Base-by-base conservation (phyloP, 1,284 basidiomycete species). In the Melanopsichium pennsylvanicum region DNA sequence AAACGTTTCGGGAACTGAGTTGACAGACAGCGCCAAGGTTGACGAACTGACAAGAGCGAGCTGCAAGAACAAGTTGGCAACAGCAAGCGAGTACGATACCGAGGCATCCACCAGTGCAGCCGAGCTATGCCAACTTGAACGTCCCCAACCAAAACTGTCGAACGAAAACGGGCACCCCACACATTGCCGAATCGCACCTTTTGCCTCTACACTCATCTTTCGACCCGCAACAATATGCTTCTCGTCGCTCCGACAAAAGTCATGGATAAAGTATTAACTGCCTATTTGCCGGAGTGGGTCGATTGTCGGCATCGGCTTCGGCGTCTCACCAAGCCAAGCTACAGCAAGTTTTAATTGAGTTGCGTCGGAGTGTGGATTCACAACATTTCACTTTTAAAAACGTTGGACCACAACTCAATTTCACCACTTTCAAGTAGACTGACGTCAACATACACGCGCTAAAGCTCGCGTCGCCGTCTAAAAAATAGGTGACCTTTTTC, bases 41-140 rank as follows among this genome's bases (percentile, higher is more conserved):
- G 8, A 13, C 8, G 32, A 34, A 34, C 32, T 13, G 32, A 34
- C 9, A 29, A 8, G n/a, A n/a, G n/a, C n/a, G n/a, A n/a, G 27
- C 27, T 29, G 27, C 27, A 29, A 29, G 27, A 29, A 8, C 27
- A 13, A 29, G 27, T 7, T 37, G 4, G 35, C 35, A 26, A 21
- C 1, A 3, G 18, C 45, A 43, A 11, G 49, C 49, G 41, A 51
- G 21, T 36, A 22, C 13, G 13, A 31, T 8, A 25, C 41, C 29
- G 43, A 44, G 29, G 29, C 26, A 39, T 45, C 42, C 6, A 13
- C 39, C 27, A 54, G 9, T 16, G 42, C 50, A 54, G 32, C 50
- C 50, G 50, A 54, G 42, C n/a, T n/a, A 34, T 32, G 31, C 29
- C 27, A 34, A 49, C 22, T 34, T 35, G 22, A 29, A 33, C 33